Evolutionary conservation across 495 filamentous ascomycete genomes (phyloP).

Genomic region (Massariosphaeria phaeospora): DNA sequence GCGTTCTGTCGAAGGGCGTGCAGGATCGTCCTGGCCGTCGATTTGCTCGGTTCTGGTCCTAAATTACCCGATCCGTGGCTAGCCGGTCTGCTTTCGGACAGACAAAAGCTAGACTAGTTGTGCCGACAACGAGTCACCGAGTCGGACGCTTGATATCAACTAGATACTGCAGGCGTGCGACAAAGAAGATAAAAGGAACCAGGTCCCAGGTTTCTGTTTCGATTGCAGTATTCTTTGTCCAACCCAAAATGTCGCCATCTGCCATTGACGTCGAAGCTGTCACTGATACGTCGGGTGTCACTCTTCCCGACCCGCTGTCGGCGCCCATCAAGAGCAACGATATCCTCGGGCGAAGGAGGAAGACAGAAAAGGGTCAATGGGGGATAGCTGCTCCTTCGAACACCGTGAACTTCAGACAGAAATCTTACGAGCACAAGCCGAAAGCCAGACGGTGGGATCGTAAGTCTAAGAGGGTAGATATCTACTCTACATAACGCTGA

Average conservation of each 20-base stretch:
- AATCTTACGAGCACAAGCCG: slow-evolving; percentile 60
- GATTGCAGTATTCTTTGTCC: slow-evolving; percentile 8
- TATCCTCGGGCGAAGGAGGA: slow-evolving; percentile 63
- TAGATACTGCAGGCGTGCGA: slow-evolving; percentile 3
- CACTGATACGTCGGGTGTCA: slow-evolving; percentile 28
- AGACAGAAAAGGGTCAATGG: slow-evolving; percentile 60
- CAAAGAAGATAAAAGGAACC: background rate
- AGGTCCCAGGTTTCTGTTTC: background rate
- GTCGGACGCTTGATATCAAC: background rate
- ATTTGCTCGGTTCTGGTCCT: slow-evolving; percentile 2
- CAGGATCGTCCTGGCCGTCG: background rate
- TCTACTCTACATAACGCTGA: slow-evolving; percentile 19
- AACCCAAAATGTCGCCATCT: slow-evolving; percentile 16
- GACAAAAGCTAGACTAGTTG: slow-evolving; percentile 1
- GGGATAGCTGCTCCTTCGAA: slow-evolving; percentile 72
- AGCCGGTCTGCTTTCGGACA: slow-evolving; percentile 11
- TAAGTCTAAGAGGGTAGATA: slow-evolving; percentile 44
- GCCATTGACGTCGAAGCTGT: slow-evolving; percentile 29
- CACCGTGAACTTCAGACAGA: slow-evolving; percentile 81
- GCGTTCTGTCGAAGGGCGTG: slow-evolving; percentile 16
- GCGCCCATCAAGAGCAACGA: slow-evolving; percentile 49
- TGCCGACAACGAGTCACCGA: background rate
- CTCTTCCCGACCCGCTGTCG: slow-evolving; percentile 59
- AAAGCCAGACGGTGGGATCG: slow-evolving; percentile 81
- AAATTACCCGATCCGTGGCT: slow-evolving; percentile 14